These are phyloP conservation scores for Discostella stelligera DNA, from an alignment of 352 stramenopile genomes.

Conservation along the genomic window DNA sequence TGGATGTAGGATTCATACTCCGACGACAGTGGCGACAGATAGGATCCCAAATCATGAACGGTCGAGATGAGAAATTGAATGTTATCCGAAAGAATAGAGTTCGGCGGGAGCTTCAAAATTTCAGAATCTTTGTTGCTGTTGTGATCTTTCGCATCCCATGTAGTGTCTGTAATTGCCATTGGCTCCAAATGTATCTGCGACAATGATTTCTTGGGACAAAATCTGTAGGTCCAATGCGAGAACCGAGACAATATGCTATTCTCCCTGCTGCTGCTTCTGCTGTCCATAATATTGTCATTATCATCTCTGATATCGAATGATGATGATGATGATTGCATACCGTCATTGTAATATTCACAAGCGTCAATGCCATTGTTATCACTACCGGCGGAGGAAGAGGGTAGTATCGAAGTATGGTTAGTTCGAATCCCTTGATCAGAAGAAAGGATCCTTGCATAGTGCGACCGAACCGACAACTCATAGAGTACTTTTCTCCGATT, in stretches of 20 bases:
- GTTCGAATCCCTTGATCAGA: slow-evolving; percentile 3
- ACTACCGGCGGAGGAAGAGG: background rate
- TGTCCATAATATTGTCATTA: background rate
- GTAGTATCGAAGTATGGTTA: slow-evolving; percentile 15
- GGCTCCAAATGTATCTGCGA: slow-evolving; percentile 46
- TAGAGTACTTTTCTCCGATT: slow-evolving; percentile 52
- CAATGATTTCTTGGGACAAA: slow-evolving; percentile 36
- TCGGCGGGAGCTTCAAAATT: slow-evolving; percentile 33
- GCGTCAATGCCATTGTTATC: slow-evolving; percentile 7
- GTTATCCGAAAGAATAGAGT: slow-evolving; percentile 36
- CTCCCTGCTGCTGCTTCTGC: background rate
- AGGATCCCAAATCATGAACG: slow-evolving; percentile 40
- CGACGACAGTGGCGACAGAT: slow-evolving; percentile 22
- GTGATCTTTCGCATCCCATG: background rate
- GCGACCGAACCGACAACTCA: slow-evolving; percentile 40
- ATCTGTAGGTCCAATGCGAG: slow-evolving; percentile 51
- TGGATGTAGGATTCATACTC: slow-evolving; percentile 34
- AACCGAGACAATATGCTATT: slow-evolving; percentile 35
- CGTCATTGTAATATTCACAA: slow-evolving; percentile 53
- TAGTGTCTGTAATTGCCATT: slow-evolving; percentile 18
- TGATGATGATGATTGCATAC: slow-evolving; percentile 19
- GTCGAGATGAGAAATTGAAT: slow-evolving; percentile 40
- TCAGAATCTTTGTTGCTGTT: background rate
- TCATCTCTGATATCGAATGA: slow-evolving; percentile 22
- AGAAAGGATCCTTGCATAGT: slow-evolving; percentile 39